Conservation (phyloP, 1,139 yeast genomes). For the Geotrichum restrictum region DNA sequence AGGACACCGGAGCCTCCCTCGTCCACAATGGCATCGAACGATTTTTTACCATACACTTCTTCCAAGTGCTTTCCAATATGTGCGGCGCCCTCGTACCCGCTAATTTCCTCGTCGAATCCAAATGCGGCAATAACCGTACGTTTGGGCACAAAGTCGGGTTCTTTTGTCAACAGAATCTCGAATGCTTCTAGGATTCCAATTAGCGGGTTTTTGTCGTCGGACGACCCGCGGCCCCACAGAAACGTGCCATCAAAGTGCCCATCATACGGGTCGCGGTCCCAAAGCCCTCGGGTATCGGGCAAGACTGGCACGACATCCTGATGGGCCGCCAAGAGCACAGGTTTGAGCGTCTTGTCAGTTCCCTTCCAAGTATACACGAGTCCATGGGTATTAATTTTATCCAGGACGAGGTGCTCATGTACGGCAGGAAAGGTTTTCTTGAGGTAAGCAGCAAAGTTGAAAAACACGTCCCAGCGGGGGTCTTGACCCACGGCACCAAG, state of each 20-base stretch:
- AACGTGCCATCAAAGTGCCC: conserved; percentile 60
- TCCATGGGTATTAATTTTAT: conserved; percentile 62
- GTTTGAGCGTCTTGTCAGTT: conserved; percentile 50
- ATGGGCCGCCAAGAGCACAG: conserved; percentile 68
- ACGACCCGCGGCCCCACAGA: conserved; percentile 64
- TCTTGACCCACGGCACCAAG: conserved; percentile 43
- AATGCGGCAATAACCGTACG: conserved; percentile 57
- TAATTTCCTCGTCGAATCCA: conserved; percentile 72
- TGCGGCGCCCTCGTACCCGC: conserved; percentile 58
- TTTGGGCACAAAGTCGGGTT: conserved; percentile 47
- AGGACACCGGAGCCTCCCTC: conserved; percentile 52
- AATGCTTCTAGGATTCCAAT: conserved; percentile 57
- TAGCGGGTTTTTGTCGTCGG: conserved; percentile 59
- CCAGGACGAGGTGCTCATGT: conserved; percentile 47
- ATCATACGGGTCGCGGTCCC: conserved; percentile 69
- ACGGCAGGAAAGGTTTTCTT: conserved; percentile 57
- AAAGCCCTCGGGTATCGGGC: conserved; percentile 49
- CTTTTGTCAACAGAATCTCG: conserved; percentile 45
- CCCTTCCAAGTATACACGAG: conserved; percentile 68
- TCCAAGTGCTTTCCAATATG: conserved; percentile 44
- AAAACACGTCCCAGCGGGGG: conserved; percentile 44
- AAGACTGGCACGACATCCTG: conserved; percentile 85
- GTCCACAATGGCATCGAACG: conserved; percentile 57
- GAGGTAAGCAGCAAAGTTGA: conserved; percentile 54
- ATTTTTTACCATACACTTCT: conserved; percentile 52